Base-by-base conservation (phyloP, 2,329 filamentous ascomycete genomes). In the Fusarium devonianum region DNA sequence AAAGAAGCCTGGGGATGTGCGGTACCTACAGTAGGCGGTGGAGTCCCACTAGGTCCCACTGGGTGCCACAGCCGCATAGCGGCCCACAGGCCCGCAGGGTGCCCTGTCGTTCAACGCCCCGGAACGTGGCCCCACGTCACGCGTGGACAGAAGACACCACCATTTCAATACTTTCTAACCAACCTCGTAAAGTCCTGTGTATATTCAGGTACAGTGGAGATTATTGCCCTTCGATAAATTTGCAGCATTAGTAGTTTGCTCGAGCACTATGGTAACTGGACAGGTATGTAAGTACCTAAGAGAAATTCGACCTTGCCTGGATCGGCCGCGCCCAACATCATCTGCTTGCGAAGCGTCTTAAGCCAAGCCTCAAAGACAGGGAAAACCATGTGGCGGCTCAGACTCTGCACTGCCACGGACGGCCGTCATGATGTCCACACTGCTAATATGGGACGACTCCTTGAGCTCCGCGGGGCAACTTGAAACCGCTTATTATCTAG, bases 41-140 rank as follows among this genome's bases (percentile, higher is more conserved):
- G 56, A 28, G 35, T n/a, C 50, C 56, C 53, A 60, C 61, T 59
- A n/a, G n/a, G n/a, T n/a, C n/a, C n/a, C n/a, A n/a, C n/a, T n/a
- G n/a, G n/a, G 55, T 52, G 60, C 62, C 62, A 64, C 62, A 62
- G 62, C 62, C 60, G 60, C 54, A 60, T 48, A 37, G 45, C 28
- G 48, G 49, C 53, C 41, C 41, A 41, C 14, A 40, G 14, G 3
- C 13, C 38, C 28, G 14, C 26, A 35, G 36, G 43, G 28, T 22
- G 30, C 28, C 18, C 29, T 42, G 59, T 47, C 58, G 49, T 49
- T 37, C 34, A 50, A 22, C 18, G 26, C 47, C 34, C 41, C 46
- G 46, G 29, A 60, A 36, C 34, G 37, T 45, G 33, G 14, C 38
- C 26, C 36, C n/a, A n/a, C n/a, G n/a, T n/a, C n/a, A n/a, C n/a